Percentiles rank a stretch among this genome's conserved stretches.
phyloP scores from a whole-genome alignment of 2,329 filamentous ascomycete species.

The Metarhizium anisopliae region DNA sequence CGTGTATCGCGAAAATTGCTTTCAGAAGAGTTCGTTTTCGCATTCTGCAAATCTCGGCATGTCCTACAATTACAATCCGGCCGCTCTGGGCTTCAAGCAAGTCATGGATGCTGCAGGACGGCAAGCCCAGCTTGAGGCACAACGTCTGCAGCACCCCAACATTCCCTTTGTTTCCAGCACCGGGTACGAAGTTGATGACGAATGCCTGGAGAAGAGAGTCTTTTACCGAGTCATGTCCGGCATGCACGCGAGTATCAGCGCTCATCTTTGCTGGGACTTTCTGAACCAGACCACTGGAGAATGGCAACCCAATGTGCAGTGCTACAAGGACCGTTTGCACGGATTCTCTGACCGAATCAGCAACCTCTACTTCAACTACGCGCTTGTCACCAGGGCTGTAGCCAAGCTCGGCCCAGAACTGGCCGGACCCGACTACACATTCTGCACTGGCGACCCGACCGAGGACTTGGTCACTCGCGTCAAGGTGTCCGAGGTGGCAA shows the following conservation, averaged over 20 bases:
- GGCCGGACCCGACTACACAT: constrained; percentile 62
- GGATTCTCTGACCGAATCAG: constrained; percentile 81
- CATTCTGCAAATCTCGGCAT: constrained; percentile 46
- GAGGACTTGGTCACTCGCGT: constrained; percentile 73
- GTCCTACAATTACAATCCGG: constrained; percentile 38
- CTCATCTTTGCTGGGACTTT: constrained; percentile 93
- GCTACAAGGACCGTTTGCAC: constrained; percentile 83
- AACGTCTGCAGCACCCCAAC: constrained; percentile 34
- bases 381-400: constrained; percentile 82
- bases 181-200: constrained; percentile 71
- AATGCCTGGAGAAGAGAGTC: constrained; percentile 96
- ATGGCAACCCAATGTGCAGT: constrained; percentile 85
- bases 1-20: constrained; percentile 96
- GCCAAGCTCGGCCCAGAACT: constrained; percentile 82
- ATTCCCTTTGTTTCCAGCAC: constrained; percentile 53
- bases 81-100: constrained; percentile 51
- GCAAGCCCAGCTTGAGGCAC: constrained; percentile 52
- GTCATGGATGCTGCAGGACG: constrained; percentile 51
- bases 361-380: constrained; percentile 99
- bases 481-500: constrained; percentile 70
- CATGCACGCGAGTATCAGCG: constrained; percentile 97
- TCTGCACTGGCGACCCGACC: constrained; percentile 75
- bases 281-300: constrained; percentile 89
- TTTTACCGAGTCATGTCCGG: constrained; percentile 93
- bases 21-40: constrained; percentile 59